Percentiles rank a stretch among this genome's conserved stretches.
Evolutionary conservation across 164 flowering plant species (phyloP).

Genomic region (Tetrastigma voinierianum): DNA sequence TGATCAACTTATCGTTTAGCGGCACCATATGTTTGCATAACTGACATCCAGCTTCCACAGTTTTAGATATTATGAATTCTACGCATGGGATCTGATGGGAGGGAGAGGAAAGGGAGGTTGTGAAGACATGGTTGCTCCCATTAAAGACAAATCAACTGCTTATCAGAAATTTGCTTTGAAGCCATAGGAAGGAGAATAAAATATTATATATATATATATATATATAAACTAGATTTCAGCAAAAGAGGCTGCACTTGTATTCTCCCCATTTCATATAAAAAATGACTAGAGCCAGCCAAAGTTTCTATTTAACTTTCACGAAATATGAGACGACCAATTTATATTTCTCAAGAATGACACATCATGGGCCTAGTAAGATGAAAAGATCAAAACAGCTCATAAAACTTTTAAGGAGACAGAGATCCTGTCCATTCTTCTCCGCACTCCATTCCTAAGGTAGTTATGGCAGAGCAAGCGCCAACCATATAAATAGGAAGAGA

Average conservation of each 20-base stretch:
- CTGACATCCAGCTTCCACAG: too few relatives aligned
- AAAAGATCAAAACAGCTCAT: conserved; percentile 22
- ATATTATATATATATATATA: background rate
- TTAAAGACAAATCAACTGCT: too few relatives aligned
- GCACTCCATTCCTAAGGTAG: conserved; percentile 20
- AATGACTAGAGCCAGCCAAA: conserved; percentile 15
- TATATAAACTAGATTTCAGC: too few relatives aligned
- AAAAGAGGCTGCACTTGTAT: conserved; percentile 9
- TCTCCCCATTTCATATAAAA: conserved; percentile 24
- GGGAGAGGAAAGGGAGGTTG: background rate
- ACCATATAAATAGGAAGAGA: conserved; percentile 15
- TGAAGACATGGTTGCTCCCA: too few relatives aligned
- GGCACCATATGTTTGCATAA: too few relatives aligned
- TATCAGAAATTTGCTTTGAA: background rate
- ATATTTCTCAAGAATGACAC: conserved; percentile 19
- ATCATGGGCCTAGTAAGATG: conserved; percentile 21
- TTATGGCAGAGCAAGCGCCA: conserved; percentile 17
- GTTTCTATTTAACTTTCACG: conserved; percentile 13
- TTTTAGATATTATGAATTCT: too few relatives aligned
- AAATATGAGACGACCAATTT: conserved; percentile 22
- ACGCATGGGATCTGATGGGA: background rate
- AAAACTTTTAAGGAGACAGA: conserved; percentile 19
- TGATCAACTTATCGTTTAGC: too few relatives aligned
- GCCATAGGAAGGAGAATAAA: background rate
- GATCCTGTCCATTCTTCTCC: conserved; percentile 17